Evolutionary conservation across 2,329 filamentous ascomycete genomes (phyloP), one percentile per base, ranked within the genome.

Genomic region (Knoxdaviesia proteae): DNA sequence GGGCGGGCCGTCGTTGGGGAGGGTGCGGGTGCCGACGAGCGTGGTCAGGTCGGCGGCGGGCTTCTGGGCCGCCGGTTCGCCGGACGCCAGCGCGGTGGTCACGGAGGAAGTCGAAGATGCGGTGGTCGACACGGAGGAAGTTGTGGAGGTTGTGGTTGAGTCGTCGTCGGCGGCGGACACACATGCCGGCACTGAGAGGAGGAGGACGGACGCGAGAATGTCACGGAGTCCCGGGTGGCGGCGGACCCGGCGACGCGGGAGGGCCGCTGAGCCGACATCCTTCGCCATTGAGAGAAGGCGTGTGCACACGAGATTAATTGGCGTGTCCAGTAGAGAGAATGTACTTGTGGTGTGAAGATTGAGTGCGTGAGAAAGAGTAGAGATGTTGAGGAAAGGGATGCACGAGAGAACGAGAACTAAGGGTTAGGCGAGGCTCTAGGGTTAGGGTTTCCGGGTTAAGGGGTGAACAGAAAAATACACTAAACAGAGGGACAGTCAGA

Each of bases 1-100:
- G 7, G 67, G 61, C 40, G 59, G 60, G n/a, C 53, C 52, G 2
- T 51, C 54, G 42, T 60, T 52, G 31, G 57, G 54, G n/a, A 60
- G 58, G 32, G 60, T 61, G 39, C 59, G 55, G 32, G 57, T 60
- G 42, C 58, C 60, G 35, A 51, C 52, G 43, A 57, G 50, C 43
- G 62, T 62, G 29, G 56, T 57, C 32, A 62, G 52, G 6, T 54
- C 55, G 31, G 10, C 40, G 20, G 20, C 20, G 20, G 20, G 20
- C 20, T 20, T 20, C 20, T 20, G 20, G 20, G 20, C 20, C 20
- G 20, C 20, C 20, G 20, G 20, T 20, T 20, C 20, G 20, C 20
- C 42, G n/a, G 44, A 39, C 11, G 29, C n/a, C n/a, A 38, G 8
- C 2, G 34, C 6, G 34, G 38, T 20, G 31, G 44, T 37, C 7